Base-by-base conservation (phyloP, 257 asterid species). In the Petunia axillaris region DNA sequence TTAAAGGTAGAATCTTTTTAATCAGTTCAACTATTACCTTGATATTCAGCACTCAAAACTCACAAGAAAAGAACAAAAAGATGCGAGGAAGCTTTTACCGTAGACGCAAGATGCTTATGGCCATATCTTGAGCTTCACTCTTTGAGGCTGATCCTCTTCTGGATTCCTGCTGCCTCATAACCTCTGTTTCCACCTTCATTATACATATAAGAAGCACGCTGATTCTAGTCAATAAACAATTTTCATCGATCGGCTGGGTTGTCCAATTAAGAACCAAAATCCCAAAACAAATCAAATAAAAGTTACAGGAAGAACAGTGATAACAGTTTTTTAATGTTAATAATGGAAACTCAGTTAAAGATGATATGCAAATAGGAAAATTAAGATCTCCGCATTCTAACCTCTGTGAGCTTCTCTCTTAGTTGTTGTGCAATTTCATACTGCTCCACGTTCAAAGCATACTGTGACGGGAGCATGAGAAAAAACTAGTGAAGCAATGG, bases 121-220 rank as follows among this genome's bases (percentile, higher is more conserved):
- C 99, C 94, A 87, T 89, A 85, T 96, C 99, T 87, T 96, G 99
- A 89, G 91, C 98, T 87, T 93, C 99, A 85, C 93, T 90, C 86
- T 96, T 92, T 76, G 97, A 88, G 2, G 90, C 83, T 4, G 97
- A 86, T 39, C 98, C 99, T 81, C 90, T 91, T 90, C 88, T 89
- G 82, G 85, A 83, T 88, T 90, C 93, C 84, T 86, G 91, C 75
- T 88, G 93, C 82, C 81, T 92, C 80, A 91, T 78, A 86, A 92
- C 89, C 86, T 93, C 98, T 48, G 91, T 79, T 87, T 95, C 99
- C 85, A 95, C 99, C 99, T 95, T 89, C 83, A 82, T 58, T 59
- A 76, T 25, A 55, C 64, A 78, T 79, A 83, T 3, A 64, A 77
- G 15, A 4, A 70, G 41, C 2, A 2, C 35, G 3, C 44, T 2